Evolutionary conservation across 176 grass and related monocot genomes (phyloP), one percentile per base, ranked within the genome.

Genomic region (Avena insularis): DNA sequence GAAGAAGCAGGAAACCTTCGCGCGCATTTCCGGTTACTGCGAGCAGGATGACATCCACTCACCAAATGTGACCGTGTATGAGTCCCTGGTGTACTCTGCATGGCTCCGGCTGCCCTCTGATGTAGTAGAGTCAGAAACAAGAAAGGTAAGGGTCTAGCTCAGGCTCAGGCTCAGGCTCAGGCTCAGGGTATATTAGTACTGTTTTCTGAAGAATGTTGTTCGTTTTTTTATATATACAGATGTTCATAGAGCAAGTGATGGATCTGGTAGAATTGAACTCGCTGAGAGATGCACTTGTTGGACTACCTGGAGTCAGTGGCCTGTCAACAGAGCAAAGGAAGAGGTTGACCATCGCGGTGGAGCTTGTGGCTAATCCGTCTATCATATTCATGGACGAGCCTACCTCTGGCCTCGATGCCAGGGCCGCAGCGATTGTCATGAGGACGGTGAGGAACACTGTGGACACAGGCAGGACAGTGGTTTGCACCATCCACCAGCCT

Each of bases 321-420:
- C 64, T 93, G 2, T 91, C 89, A 68, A 93, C 92, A 7, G 92
- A 93, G 78, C 92, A 93, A 62, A 64, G 92, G 17, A 93, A 93
- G 83, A 87, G 89, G 86, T 40, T 93, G 11, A 93, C 92, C 0
- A 93, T 93, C 19, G 92, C 92, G 12, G 92, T 93, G 0, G 92
- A 93, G 56, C 87, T 93, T 3, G 89, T 93, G 11, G 92, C 92
- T 10, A 93, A 93, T 75, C 92, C 92, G 46, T 93, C 92, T 20
- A 93, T 93, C 61, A 93, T 93, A 74, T 93, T 93, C 89, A 93
- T 93, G 92, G 92, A 93, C 83, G 92, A 93, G 50, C 92, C 92
- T 59, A 93, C 92, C 66, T 93, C 92, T 75, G 92, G 92, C 45
- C 89, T 93, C 2, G 92, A 93, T 79, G 92, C 92, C 5, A 91